Conservation (phyloP, 108 stramenopile genomes). For the Asterionellopsis glacialis region DNA sequence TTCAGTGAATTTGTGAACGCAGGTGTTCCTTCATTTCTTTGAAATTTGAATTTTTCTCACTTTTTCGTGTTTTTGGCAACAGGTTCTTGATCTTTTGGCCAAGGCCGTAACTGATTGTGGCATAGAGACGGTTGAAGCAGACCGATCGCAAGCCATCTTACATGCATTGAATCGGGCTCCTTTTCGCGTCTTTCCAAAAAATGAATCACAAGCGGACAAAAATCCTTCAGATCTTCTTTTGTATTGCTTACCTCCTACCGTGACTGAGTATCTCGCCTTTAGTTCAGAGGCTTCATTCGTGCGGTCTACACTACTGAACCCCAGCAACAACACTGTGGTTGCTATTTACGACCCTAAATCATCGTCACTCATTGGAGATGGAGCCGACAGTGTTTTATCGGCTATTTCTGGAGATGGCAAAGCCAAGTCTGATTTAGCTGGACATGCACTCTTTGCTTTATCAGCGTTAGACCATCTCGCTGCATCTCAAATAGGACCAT, state of each 20-base stretch:
- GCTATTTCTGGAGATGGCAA: conserved; percentile 22
- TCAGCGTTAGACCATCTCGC: conserved; percentile 41
- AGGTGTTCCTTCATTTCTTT: not conserved
- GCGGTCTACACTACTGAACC: conserved; percentile 42
- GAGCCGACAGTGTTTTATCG: conserved; percentile 16
- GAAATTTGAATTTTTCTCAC: conserved; percentile 1
- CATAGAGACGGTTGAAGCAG: conserved; percentile 43
- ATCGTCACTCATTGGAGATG: conserved; percentile 35
- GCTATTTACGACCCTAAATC: conserved; percentile 48
- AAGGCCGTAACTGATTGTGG: conserved; percentile 30
- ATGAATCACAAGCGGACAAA: conserved; percentile 7
- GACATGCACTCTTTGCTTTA: conserved; percentile 38
- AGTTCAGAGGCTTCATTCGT: conserved; percentile 55
- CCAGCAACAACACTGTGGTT: conserved; percentile 30
- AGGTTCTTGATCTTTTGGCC: conserved; percentile 67
- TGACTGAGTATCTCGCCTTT: conserved; percentile 66
- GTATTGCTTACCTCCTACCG: conserved; percentile 66
- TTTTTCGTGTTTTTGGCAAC: not conserved
- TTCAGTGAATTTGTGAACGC: not conserved
- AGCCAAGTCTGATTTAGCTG: conserved; percentile 18
- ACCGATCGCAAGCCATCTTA: conserved; percentile 54
- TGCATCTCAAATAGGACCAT: conserved; percentile 28
- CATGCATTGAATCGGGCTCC: conserved; percentile 64
- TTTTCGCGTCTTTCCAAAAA: conserved; percentile 61
- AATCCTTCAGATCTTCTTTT: conserved; percentile 27